These are phyloP conservation scores for Blastobotrys petasosporus DNA, from an alignment of 1,139 yeast species.

Conservation along the genomic window DNA sequence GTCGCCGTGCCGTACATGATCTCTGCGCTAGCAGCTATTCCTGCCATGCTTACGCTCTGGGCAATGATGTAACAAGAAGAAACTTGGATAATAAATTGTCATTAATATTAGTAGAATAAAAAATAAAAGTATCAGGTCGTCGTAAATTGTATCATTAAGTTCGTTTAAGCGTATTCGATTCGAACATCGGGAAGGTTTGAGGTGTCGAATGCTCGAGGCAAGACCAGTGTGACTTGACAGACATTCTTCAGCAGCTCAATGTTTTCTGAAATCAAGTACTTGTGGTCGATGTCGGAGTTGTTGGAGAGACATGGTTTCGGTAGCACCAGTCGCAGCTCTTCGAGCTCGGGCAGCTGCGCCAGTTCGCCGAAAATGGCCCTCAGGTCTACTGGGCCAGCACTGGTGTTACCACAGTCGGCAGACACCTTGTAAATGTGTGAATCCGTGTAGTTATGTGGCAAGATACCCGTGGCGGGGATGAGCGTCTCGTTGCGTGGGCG, in stretches of 20 bases:
- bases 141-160: not conserved
- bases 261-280: not conserved
- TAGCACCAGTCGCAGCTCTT: too few species aligned
- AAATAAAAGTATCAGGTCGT: not conserved
- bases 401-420: too few species aligned
- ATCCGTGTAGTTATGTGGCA: too few species aligned
- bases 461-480: too few species aligned
- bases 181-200: constrained; percentile 2
- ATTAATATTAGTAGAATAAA: not conserved
- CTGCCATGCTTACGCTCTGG: not conserved
- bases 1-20: not conserved
- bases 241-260: not conserved
- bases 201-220: not conserved
- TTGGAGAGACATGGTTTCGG: too few species aligned
- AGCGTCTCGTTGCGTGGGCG: too few species aligned
- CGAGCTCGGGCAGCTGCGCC: too few species aligned
- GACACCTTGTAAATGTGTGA: too few species aligned
- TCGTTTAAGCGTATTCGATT: constrained; percentile 1
- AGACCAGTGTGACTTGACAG: not conserved
- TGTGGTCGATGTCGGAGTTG: not conserved
- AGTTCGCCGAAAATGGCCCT: too few species aligned
- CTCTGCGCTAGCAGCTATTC: not conserved
- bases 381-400: too few species aligned
- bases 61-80: not conserved
- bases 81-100: not conserved